Evolutionary conservation across 306 rosid genomes (phyloP).

Genomic region (Pueraria montana): DNA sequence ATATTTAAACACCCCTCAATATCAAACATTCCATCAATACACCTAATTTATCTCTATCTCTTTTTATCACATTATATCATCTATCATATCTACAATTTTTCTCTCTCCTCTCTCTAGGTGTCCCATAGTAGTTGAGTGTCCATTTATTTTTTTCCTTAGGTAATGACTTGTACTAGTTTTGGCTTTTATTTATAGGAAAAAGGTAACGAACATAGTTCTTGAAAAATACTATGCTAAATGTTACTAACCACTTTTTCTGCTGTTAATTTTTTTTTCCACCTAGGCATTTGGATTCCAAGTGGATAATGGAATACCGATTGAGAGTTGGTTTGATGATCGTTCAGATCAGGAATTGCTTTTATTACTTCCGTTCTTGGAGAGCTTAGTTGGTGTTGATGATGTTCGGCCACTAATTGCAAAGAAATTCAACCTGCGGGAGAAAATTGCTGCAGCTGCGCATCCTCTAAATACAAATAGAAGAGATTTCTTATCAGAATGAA

Average conservation of each 20-base stretch:
- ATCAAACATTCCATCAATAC: no score
- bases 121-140: no score
- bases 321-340: slow-evolving; percentile 98
- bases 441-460: slow-evolving; percentile 82
- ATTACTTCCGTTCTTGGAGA: slow-evolving; percentile 92
- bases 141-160: no score
- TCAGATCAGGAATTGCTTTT: slow-evolving; percentile 79
- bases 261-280: slow-evolving; percentile 14
- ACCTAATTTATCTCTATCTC: no score
- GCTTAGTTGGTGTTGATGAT: slow-evolving; percentile 91
- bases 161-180: background rate
- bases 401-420: slow-evolving; percentile 89
- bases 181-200: background rate
- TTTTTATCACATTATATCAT: no score
- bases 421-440: slow-evolving; percentile 86
- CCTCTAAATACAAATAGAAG: slow-evolving; percentile 69
- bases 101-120: no score
- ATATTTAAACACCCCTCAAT: no score
- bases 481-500: slow-evolving; percentile 64
- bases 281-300: slow-evolving; percentile 99
- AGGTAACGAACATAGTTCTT: background rate
- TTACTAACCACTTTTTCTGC: slow-evolving; percentile 22
- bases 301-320: slow-evolving; percentile 98
- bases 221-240: background rate
- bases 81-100: no score